These are phyloP conservation scores for Neopestalotiopsis sp. DNA, from an alignment of 2,329 filamentous ascomycete genomes.

Conservation along the genomic window DNA sequence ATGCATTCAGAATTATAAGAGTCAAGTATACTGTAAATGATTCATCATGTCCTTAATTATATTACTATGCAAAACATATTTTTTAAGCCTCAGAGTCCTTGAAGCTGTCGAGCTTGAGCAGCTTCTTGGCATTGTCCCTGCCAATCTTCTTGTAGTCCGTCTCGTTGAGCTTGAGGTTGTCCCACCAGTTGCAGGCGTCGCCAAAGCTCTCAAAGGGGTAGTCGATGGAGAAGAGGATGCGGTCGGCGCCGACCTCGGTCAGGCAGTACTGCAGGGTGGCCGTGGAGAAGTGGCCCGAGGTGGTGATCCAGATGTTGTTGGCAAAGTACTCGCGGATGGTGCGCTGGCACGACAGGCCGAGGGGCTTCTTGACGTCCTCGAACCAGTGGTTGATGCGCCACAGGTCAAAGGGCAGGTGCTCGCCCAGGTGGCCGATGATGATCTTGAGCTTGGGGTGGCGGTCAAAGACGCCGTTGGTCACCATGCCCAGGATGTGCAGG, in stretches of 20 bases:
- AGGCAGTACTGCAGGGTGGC: conserved; percentile 55
- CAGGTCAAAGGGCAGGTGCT: conserved; percentile 54
- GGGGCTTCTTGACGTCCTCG: conserved; percentile 58
- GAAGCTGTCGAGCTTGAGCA: conserved; percentile 44
- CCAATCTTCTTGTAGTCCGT: conserved; percentile 42
- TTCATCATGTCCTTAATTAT: background rate
- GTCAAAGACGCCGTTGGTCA: conserved; percentile 57
- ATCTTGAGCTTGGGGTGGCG: conserved; percentile 50
- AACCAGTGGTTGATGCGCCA: conserved; percentile 61
- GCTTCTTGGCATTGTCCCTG: conserved; percentile 46
- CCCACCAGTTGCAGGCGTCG: conserved; percentile 48
- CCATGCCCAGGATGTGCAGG: conserved; percentile 59
- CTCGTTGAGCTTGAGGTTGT: conserved; percentile 30
- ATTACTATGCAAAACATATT: background rate
- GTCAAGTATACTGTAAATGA: background rate
- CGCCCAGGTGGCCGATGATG: conserved; percentile 53
- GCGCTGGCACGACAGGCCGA: conserved; percentile 53
- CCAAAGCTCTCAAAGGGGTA: conserved; percentile 56
- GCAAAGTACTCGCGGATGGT: conserved; percentile 58
- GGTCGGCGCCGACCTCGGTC: conserved; percentile 52
- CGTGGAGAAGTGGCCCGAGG: conserved; percentile 60
- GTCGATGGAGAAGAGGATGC: conserved; percentile 58
- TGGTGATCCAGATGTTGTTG: conserved; percentile 62
- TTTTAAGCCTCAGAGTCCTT: conserved; percentile 33
- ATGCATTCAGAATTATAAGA: background rate